Conservation (phyloP, 208 protist species). For the Leishmania major region DNA sequence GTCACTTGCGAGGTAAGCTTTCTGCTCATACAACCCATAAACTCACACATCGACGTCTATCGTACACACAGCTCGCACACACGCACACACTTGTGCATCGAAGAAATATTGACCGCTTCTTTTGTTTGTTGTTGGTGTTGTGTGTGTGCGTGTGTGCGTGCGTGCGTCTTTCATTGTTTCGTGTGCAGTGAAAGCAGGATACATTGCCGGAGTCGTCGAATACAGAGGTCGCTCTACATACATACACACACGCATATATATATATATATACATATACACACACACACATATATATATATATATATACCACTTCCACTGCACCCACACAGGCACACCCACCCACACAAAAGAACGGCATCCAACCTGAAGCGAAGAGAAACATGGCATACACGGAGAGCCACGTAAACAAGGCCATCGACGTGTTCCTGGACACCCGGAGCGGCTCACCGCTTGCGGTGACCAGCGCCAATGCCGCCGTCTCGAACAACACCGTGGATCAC, state of each 20-base stretch:
- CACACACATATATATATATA: too few relatives aligned
- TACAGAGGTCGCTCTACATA: neutral
- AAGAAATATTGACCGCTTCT: neutral
- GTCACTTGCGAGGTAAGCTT: neutral
- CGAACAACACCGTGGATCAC: slow-evolving; percentile 18
- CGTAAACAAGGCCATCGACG: slow-evolving; percentile 32
- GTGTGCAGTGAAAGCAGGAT: neutral
- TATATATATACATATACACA: neutral
- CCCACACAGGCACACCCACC: neutral
- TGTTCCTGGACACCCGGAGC: slow-evolving; percentile 30
- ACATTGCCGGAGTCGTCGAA: neutral
- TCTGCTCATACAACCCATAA: neutral
- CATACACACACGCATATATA: neutral
- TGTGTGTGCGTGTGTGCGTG: neutral
- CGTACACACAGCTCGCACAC: neutral
- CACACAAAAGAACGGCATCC: neutral
- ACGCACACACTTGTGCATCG: neutral
- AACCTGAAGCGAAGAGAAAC: neutral
- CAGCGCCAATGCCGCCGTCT: neutral
- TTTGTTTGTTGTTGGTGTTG: neutral
- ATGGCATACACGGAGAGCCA: slow-evolving; percentile 25
- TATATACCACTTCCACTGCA: neutral
- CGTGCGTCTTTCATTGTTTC: neutral
- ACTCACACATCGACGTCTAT: neutral
- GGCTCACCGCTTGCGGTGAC: slow-evolving; percentile 15